Base-by-base conservation (phyloP, 768 basidiomycete genomes). In the Boletus vinaceobasis region DNA sequence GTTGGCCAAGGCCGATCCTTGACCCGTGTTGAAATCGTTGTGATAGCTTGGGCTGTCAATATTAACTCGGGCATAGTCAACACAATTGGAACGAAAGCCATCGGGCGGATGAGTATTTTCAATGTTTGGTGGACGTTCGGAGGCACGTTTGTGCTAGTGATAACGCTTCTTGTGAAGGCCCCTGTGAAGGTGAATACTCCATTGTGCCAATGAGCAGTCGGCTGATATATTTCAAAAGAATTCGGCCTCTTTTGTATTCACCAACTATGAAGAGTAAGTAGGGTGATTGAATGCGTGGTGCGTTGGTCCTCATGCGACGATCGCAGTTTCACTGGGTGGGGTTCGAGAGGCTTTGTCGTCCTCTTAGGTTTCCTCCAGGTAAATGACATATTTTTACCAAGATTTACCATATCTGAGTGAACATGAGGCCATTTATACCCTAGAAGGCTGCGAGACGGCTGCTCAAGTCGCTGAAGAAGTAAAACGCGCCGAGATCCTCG, bases 401-500 rank as follows among this genome's bases (percentile, higher is more conserved):
- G 11, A 3, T n/a, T n/a, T 33, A 21, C 43, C 7, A 19, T 23
- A 40, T 14, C 52, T 54, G 42, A 57, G 37, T 43, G 39, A 14
- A 17, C 17, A 35, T 2, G 27, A 79, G 75, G 80, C 81, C 7
- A 82, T 83, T 13, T 83, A 83, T 58, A 82, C 82, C 2, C 73
- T 83, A 27, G 82, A 82, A 67, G 82, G 82, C 23, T 83, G 81
- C 62, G 82, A 83, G 62, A 84, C 82, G 5, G 81, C 82, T 38
- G 82, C 83, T n/a, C 82, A 84, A 61, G 77, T 84, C 7, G 82
- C 82, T 6, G 82, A 84, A 65, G 82, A 84, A 63, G 81, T 81
- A 32, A 71, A 75, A 45, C 77, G 78, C 19, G 82, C 82, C 0
- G 79, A 81, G 51, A 55, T 80, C 46, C 77, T 84, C n/a, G 80